phyloP scores from a whole-genome alignment of 2,329 filamentous ascomycete genomes.

The Hawksworthiomyces lignivorus region DNA sequence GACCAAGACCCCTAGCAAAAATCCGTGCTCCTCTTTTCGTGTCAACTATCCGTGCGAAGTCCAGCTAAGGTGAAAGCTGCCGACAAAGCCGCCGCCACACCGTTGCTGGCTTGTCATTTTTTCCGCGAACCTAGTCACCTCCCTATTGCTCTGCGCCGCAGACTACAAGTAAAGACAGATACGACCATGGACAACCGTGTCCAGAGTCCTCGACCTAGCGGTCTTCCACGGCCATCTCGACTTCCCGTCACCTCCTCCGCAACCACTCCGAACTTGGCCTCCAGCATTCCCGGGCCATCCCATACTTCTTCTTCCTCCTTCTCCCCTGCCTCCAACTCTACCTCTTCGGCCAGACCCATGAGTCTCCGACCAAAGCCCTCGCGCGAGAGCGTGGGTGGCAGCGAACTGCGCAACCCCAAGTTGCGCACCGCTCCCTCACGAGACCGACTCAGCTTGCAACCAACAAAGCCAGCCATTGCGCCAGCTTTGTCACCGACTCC shows the following conservation, averaged over 20 bases:
- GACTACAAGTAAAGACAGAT: too few species aligned
- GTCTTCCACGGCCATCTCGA: conserved; percentile 14
- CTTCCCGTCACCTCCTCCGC: conserved; percentile 7
- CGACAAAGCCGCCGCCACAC: too few species aligned
- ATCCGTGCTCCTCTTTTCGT: too few species aligned
- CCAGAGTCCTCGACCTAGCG: conserved; percentile 12
- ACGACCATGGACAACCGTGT: conserved; percentile 13
- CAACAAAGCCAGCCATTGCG: not conserved
- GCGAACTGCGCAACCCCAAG: conserved; percentile 32
- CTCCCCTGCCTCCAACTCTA: too few species aligned
- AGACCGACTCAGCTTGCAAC: conserved; percentile 26
- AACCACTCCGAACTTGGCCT: not conserved
- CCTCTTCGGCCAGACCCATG: not conserved
- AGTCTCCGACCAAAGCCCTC: conserved; percentile 16
- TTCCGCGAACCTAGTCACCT: not conserved
- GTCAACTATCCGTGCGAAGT: too few species aligned
- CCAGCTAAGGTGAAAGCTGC: too few species aligned
- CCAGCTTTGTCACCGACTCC: not conserved
- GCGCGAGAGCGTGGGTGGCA: conserved; percentile 14
- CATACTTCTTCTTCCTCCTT: too few species aligned
- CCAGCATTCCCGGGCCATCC: too few species aligned
- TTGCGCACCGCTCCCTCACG: conserved; percentile 33
- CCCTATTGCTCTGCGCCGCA: too few species aligned
- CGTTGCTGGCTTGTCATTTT: not conserved
- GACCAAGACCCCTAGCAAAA: too few species aligned